A percentile compares a stretch with the other conserved stretches of the same genome.
Conservation (phyloP, 441 rosid genomes). For the Macaranga tanarius region DNA sequence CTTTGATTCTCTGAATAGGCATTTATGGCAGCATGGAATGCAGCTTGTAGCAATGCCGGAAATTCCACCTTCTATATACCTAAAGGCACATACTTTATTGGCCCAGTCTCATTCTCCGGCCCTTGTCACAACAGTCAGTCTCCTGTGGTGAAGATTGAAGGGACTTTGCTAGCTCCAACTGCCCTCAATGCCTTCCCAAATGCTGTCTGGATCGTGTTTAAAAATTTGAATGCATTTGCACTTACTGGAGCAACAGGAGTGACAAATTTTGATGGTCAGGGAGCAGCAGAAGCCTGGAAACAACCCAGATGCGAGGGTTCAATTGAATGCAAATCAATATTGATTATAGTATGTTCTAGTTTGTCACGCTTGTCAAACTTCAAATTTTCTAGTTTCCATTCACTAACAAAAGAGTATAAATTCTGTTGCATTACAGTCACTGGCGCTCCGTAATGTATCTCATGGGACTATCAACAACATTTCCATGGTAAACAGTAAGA, state of each 20-base stretch:
- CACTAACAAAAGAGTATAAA: neutral
- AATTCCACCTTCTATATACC: conserved; percentile 43
- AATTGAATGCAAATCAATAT: conserved; percentile 27
- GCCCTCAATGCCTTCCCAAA: conserved; percentile 26
- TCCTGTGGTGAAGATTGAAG: conserved; percentile 37
- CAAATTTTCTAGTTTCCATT: neutral
- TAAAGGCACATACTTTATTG: conserved; percentile 35
- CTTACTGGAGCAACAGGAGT: conserved; percentile 26
- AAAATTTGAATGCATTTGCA: conserved; percentile 27
- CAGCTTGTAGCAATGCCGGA: conserved; percentile 41
- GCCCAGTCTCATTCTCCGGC: conserved; percentile 41
- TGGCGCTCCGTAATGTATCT: conserved; percentile 41
- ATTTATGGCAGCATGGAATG: conserved; percentile 47
- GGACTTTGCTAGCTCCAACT: conserved; percentile 41
- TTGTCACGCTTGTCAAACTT: neutral
- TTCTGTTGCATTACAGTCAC: conserved; percentile 33
- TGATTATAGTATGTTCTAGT: conserved; percentile 38
- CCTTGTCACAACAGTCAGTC: conserved; percentile 42
- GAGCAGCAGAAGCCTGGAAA: conserved; percentile 52
- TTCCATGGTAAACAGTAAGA: conserved; percentile 42
- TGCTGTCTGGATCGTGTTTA: conserved; percentile 42
- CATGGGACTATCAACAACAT: conserved; percentile 41
- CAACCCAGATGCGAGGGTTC: conserved; percentile 33
- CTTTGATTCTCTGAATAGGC: conserved; percentile 31
- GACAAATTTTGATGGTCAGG: conserved; percentile 43